A percentile compares a stretch with the other conserved stretches of the same genome.
These are phyloP conservation scores for Talaromyces rugulosus DNA, from an alignment of 2,329 filamentous ascomycete species.

Conservation along the genomic window DNA sequence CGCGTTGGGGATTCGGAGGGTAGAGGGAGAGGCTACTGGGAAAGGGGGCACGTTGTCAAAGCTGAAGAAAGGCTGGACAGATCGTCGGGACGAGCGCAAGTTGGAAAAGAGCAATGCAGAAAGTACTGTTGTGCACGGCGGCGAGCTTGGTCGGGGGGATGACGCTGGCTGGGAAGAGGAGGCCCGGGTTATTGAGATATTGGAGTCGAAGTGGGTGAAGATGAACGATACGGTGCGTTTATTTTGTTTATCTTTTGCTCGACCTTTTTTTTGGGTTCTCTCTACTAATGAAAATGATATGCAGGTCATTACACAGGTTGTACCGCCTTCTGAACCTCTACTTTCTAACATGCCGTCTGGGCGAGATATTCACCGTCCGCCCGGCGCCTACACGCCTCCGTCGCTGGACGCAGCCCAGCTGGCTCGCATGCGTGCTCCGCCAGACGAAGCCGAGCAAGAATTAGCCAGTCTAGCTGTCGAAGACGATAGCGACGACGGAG, in stretches of 20 bases:
- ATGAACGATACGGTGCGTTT: conserved; percentile 80
- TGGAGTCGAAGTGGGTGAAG: conserved; percentile 85
- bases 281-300: not conserved
- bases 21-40: conserved; percentile 34
- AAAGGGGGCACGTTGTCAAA: conserved; percentile 40
- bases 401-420: conserved; percentile 62
- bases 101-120: conserved; percentile 56
- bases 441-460: conserved; percentile 44
- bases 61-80: conserved; percentile 69
- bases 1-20: conserved; percentile 63
- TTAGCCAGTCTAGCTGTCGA: conserved; percentile 7
- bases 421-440: conserved; percentile 53
- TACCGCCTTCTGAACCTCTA: conserved; percentile 69
- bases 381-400: conserved; percentile 65
- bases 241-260: not conserved
- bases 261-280: not conserved
- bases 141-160: conserved; percentile 50
- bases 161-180: conserved; percentile 86
- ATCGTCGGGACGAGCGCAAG: conserved; percentile 73
- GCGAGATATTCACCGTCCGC: conserved; percentile 69
- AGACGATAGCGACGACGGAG: conserved; percentile 36
- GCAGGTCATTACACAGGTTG: conserved; percentile 72
- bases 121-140: conserved; percentile 31
- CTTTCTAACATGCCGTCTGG: conserved; percentile 80
- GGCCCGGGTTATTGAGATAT: conserved; percentile 75